These are phyloP conservation scores for Urochloa ruziziensis DNA, from an alignment of 176 grass and related monocot genomes.

Conservation along the genomic window DNA sequence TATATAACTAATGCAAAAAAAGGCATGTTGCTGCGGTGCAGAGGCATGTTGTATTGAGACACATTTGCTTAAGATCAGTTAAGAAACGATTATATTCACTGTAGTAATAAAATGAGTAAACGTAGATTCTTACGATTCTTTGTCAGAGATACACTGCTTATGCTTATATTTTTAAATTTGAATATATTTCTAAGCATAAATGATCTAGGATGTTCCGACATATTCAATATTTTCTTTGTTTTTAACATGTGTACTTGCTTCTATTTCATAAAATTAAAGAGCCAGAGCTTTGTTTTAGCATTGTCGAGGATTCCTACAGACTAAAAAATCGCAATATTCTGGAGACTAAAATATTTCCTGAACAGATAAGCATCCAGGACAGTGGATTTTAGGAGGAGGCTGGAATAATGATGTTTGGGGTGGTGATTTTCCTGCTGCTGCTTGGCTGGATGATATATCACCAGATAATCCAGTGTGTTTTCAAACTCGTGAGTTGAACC, in stretches of 20 bases:
- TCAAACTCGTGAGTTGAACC: background rate
- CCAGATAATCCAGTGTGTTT: slow-evolving; percentile 76
- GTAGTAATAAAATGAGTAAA: background rate
- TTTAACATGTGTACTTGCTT: background rate
- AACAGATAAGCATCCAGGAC: slow-evolving; percentile 58
- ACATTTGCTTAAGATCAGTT: background rate
- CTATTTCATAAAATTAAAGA: background rate
- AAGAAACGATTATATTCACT: background rate
- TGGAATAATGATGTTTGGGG: slow-evolving; percentile 92
- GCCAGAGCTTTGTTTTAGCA: background rate
- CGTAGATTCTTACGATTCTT: background rate
- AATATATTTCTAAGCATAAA: background rate
- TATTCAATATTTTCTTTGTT: background rate
- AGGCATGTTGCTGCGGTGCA: background rate
- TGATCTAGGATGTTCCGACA: background rate
- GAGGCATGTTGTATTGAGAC: background rate
- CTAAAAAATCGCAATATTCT: background rate
- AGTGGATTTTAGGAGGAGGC: slow-evolving; percentile 77
- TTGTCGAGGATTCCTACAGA: background rate
- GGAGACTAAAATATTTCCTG: slow-evolving; percentile 2
- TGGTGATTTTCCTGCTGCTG: slow-evolving; percentile 59
- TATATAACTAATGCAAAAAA: background rate
- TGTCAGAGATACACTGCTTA: background rate
- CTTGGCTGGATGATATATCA: slow-evolving; percentile 85
- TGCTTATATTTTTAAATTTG: background rate